phyloP scores from a whole-genome alignment of 495 filamentous ascomycete species.

The Aspergillus bridgeri region DNA sequence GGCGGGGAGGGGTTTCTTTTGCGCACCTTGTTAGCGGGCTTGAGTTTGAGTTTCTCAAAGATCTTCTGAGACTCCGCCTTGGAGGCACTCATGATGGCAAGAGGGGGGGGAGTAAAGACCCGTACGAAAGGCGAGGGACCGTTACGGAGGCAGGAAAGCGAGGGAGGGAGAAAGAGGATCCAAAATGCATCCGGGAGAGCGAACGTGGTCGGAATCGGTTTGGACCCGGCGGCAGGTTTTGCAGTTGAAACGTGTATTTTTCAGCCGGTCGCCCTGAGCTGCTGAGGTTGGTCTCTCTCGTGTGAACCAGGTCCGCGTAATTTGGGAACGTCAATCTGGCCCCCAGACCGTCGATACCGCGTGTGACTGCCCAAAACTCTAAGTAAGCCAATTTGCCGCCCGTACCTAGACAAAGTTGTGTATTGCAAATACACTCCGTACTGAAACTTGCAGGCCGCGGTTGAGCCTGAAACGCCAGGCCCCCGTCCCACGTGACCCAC shows the following conservation, averaged over 20 bases:
- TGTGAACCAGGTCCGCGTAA: too few relatives aligned
- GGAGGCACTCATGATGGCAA: slow-evolving; percentile 70
- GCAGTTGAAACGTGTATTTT: slow-evolving; percentile 1
- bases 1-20: slow-evolving; percentile 21
- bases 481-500: slow-evolving; percentile 19
- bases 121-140: not conserved
- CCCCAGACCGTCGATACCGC: too few relatives aligned
- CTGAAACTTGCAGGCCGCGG: slow-evolving; percentile 5
- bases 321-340: too few relatives aligned
- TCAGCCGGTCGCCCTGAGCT: not conserved
- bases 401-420: not conserved
- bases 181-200: slow-evolving; percentile 24
- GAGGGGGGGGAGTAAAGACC: not conserved
- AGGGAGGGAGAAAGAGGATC: slow-evolving; percentile 18
- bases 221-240: slow-evolving; percentile 12
- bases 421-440: slow-evolving; percentile 17
- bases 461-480: not conserved
- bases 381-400: not conserved
- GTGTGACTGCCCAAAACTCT: not conserved
- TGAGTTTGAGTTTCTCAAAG: slow-evolving; percentile 94
- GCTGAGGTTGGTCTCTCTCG: too few relatives aligned
- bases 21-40: slow-evolving; percentile 88
- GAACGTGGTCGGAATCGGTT: slow-evolving; percentile 34
- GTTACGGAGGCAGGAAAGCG: slow-evolving; percentile 4
- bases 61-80: slow-evolving; percentile 96